A percentile compares a stretch with the other conserved stretches of the same genome.
phyloP scores from a whole-genome alignment of 1,284 basidiomycete species.

The Acaromyces ingoldii region DNA sequence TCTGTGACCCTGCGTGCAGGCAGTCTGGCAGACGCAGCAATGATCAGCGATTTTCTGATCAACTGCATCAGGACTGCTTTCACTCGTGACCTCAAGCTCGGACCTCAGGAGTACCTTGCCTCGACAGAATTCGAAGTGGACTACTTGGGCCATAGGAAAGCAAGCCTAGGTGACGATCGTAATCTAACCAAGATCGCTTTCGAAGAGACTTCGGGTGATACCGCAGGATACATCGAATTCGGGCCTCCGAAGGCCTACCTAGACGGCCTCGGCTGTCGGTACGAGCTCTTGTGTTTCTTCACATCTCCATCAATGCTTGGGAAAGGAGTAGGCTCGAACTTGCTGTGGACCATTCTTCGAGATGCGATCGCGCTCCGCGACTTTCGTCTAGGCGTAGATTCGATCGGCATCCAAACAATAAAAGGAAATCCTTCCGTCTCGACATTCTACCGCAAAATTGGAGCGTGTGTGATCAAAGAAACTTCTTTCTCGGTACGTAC shows the following conservation, averaged over 20 bases:
- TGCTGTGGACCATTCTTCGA: not conserved
- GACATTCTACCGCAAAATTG: not conserved
- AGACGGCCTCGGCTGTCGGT: not conserved
- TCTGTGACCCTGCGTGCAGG: too few relatives aligned
- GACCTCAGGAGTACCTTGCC: not conserved
- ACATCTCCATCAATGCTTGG: not conserved
- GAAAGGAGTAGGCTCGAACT: not conserved
- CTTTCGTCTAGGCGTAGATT: not conserved
- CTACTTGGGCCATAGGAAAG: not conserved
- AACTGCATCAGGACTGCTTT: not conserved
- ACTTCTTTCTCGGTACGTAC: too few relatives aligned
- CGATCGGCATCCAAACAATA: not conserved
- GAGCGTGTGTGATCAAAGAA: too few relatives aligned
- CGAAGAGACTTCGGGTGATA: not conserved
- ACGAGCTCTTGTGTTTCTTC: not conserved
- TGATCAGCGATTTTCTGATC: too few relatives aligned
- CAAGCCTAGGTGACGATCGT: not conserved
- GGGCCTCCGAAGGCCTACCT: not conserved
- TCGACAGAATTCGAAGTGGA: not conserved
- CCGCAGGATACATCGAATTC: not conserved
- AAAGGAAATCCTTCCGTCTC: not conserved
- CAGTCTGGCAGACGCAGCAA: too few relatives aligned
- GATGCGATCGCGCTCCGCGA: not conserved
- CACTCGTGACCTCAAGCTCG: not conserved
- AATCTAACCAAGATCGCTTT: not conserved